Base-by-base conservation (phyloP, 2,329 filamentous ascomycete genomes). In the Cytospora mali region DNA sequence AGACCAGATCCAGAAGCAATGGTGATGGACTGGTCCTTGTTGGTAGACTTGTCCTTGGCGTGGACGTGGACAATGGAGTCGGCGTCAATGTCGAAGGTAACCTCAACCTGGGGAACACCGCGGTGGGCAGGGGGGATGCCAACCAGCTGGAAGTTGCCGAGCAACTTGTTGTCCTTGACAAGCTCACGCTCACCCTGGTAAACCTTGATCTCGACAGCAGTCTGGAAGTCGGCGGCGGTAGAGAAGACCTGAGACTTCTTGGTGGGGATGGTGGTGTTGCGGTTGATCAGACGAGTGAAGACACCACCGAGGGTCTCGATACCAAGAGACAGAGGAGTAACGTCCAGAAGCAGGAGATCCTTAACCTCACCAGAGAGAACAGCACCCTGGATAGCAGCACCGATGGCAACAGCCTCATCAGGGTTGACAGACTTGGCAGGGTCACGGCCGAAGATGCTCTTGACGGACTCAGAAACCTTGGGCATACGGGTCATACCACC, bases 401-500 rank as follows among this genome's bases (percentile, higher is more conserved):
- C 94, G 72, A 97, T 97, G 74, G 94, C 94, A 67, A 98, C 94
- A 78, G 94, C 94, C 86, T 98, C 94, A 71, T 98, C 94, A 65
- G 94, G 94, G 87, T 98, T 98, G 77, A 98, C 93, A 56, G 94
- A 96, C 88, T 97, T 98, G 79, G 93, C 92, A 68, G 94, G 93
- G 62, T 97, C 94, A 76, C 93, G 93, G 69, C 93, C 93, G 79
- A 98, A 98, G 77, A 97, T 93, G 83, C 83, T 88, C 90, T 97
- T 97, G 78, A 97, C 93, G 51, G 93, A 95, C 83, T 97, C 93
- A 67, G 87, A 85, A 70, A 98, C 94, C 90, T 97, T 97, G 77
- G 94, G 94, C 93, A 98, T 98, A 83, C 94, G 94, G 72, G 94
- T 97, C 93, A 97, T 97, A 81, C 94, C 94, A 88, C 94, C 94